These are phyloP conservation scores for Pseudisothecium myosuroides DNA, from an alignment of 225 moss, liverwort and hornwort genomes.

Conservation along the genomic window DNA sequence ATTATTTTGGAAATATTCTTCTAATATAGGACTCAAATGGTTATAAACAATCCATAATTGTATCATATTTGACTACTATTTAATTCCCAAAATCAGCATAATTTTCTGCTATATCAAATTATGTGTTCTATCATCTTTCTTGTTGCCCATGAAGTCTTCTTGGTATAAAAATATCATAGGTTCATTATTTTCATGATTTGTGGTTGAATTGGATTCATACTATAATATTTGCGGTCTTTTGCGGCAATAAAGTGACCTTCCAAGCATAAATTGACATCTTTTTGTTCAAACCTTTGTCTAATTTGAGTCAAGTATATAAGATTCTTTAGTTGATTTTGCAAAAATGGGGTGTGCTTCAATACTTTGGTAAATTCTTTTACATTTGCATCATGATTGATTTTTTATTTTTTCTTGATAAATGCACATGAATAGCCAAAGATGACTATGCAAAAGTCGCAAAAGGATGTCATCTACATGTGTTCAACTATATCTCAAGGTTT, in stretches of 20 bases:
- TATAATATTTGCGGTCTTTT: not conserved
- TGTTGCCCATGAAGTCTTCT: too few species aligned
- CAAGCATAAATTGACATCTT: not conserved
- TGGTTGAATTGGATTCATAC: not conserved
- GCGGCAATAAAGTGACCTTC: fast-evolving
- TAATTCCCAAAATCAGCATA: not conserved
- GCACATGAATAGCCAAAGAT: not conserved
- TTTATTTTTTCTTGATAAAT: not conserved
- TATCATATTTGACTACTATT: not conserved
- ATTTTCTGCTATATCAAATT: too few species aligned
- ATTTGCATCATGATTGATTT: not conserved
- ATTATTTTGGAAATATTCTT: too few species aligned
- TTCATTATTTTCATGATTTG: too few species aligned
- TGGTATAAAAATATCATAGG: too few species aligned
- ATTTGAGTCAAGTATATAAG: not conserved
- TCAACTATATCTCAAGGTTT: not conserved
- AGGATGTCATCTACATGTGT: not conserved
- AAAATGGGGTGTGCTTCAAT: not conserved
- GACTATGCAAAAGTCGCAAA: not conserved
- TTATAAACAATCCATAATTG: not conserved
- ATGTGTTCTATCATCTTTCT: too few species aligned
- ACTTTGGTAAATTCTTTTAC: not conserved
- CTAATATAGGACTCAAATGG: too few species aligned
- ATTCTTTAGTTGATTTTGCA: too few species aligned
- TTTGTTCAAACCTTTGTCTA: not conserved